Evolutionary conservation across 352 stramenopile genomes (phyloP).

Genomic region (Labyrinthula sp.): DNA sequence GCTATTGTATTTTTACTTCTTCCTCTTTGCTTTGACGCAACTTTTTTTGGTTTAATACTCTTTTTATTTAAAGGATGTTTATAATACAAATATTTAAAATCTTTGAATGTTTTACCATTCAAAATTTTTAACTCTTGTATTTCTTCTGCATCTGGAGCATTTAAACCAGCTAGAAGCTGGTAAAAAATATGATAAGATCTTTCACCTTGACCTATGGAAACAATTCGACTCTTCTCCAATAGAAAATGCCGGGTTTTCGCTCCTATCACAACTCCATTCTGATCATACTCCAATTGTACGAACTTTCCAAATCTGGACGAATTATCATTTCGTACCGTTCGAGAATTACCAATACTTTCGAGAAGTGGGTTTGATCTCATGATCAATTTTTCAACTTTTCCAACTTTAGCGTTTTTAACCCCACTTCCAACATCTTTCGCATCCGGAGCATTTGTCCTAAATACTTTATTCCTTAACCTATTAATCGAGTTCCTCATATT

Average conservation of each 20-base stretch:
- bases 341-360: conserved; percentile 94
- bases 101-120: conserved; percentile 63
- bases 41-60: conserved; percentile 13
- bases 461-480: conserved; percentile 32
- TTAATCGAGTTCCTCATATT: too few relatives aligned
- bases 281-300: conserved; percentile 79
- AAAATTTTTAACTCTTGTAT: conserved; percentile 55
- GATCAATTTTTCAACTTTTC: conserved; percentile 24
- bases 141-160: not conserved
- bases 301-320: conserved; percentile 84
- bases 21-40: too few relatives aligned
- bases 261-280: conserved; percentile 47
- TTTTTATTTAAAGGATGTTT: conserved; percentile 25
- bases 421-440: too few relatives aligned
- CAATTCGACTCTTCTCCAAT: conserved; percentile 62
- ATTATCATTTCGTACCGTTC: conserved; percentile 89
- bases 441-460: not conserved
- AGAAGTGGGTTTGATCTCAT: conserved; percentile 90
- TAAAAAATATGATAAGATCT: conserved; percentile 77
- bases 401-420: not conserved
- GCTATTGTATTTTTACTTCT: too few relatives aligned
- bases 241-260: conserved; percentile 67
- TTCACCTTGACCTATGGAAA: conserved; percentile 52
- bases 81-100: too few relatives aligned
- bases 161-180: conserved; percentile 45